Evolutionary conservation across 2,329 filamentous ascomycete genomes (phyloP).

Genomic region (Calonectria honghensis): DNA sequence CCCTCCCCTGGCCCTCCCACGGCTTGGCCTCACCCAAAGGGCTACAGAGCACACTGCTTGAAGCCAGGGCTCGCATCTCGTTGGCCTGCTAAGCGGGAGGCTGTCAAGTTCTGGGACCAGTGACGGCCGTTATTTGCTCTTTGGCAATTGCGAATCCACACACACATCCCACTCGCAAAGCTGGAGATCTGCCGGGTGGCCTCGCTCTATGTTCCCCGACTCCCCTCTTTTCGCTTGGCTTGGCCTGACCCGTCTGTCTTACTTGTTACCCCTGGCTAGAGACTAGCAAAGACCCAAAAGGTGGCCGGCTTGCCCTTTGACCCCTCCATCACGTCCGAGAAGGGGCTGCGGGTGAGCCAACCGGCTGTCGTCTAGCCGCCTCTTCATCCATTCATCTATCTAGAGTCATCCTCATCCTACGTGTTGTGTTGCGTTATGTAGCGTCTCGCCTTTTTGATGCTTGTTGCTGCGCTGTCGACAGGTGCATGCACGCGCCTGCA

Average conservation of each 20-base stretch:
- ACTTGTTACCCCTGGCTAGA: slow-evolving; percentile 30
- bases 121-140: slow-evolving; percentile 34
- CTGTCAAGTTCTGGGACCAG: slow-evolving; percentile 22
- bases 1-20: not conserved
- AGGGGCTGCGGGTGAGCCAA: slow-evolving; percentile 5
- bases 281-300: slow-evolving; percentile 18
- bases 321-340: slow-evolving; percentile 20
- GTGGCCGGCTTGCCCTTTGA: slow-evolving; percentile 14
- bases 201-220: slow-evolving; percentile 23
- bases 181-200: slow-evolving; percentile 27
- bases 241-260: slow-evolving; percentile 16
- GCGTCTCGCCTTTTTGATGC: slow-evolving; percentile 6
- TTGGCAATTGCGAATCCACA: slow-evolving; percentile 24
- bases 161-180: slow-evolving; percentile 3
- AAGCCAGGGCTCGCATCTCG: slow-evolving; percentile 20
- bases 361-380: slow-evolving; percentile 15
- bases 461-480: slow-evolving; percentile 29
- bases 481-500: slow-evolving; percentile 26
- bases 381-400: slow-evolving; percentile 14
- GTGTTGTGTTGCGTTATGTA: not conserved
- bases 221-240: slow-evolving; percentile 24
- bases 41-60: slow-evolving; percentile 9
- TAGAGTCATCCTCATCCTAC: slow-evolving; percentile 20
- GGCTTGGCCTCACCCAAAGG: slow-evolving; percentile 10
- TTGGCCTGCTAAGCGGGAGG: slow-evolving; percentile 38